Base-by-base conservation (phyloP, 225 moss, liverwort and hornwort species). In the Bryum argenteum region DNA sequence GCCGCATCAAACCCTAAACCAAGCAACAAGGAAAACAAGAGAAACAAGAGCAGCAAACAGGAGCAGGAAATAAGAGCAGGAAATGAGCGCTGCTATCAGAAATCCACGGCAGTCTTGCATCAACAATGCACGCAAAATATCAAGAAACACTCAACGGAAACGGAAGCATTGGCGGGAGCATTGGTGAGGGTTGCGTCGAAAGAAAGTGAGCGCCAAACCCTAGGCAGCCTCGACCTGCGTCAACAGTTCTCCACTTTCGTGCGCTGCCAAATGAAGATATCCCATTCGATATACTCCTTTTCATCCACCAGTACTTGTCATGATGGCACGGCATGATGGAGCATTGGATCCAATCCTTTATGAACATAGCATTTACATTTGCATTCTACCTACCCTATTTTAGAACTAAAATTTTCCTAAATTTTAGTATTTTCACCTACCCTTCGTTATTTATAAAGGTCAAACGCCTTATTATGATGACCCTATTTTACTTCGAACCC, bases 401-500 rank as follows among this genome's bases (percentile, higher is more conserved):
- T 44, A 44, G 43, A 44, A 44, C 0, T 10, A 44, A 58, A 58
- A 28, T 28, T 20, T 10, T 23, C 3, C 5, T 22, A 58, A 20
- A 23, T 58, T 20, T 22, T 58, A 20, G 58, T 58, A 58, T 58
- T 58, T 2, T 2, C 58, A 58, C 58, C 58, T 26, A 58, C 58
- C 58, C 58, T 58, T 58, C 11, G 24, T 58, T 58, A 23, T 58
- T 58, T 58, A 58, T 58, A 58, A 58, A 58, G 3, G 10, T 58
- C 58, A 58, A 58, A 58, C 24, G 58, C 58, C 24, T 22, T 11
- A 58, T 58, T 58, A 58, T 58, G 58, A 21, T 58, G 58, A 58
- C 12, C 5, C 58, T 33, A 58, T 20, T 58, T 58, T 58, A 58
- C 58, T 58, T 58, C 15, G 23, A 58, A 58, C 22, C 22, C 33